Base-by-base conservation (phyloP, 2,329 filamentous ascomycete species). In the Aspergillus unguis region DNA sequence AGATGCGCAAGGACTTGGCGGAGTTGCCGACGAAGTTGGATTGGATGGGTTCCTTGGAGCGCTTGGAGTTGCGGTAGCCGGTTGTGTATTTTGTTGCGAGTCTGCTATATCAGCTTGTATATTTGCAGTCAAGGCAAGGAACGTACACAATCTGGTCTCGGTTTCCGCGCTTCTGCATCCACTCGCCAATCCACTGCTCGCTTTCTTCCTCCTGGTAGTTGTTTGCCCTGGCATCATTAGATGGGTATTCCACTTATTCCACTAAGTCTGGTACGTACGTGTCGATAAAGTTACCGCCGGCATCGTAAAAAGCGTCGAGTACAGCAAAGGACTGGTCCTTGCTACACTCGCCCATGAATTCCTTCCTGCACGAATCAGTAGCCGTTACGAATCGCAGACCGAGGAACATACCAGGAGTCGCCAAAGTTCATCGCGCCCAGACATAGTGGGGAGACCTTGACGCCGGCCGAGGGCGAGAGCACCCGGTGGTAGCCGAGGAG, bases 401-500 rank as follows among this genome's bases (percentile, higher is more conserved):
- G 17, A 5, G 31, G 10, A 9, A 6, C 53, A 2, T 54, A 66
- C 78, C 78, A 80, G 4, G 74, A 71, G 37, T 78, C 71, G 17
- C 79, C 80, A 58, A 82, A 80, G 62, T 77, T 81, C 79, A 81
- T 81, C 0, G 74, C 73, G 17, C 79, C 80, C 0, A 82, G 69
- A 50, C 78, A 81, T 63, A 82, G 64, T 31, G 80, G 79, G 27
- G 75, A 79, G 11, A 82, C 80, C 44, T 77, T 74, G 9, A 82
- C 71, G 25, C 74, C 77, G 0, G 79, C 80, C 0, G 72, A 73
- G 6, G 79, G 76, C 2, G 79, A 73, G 6, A 83, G 72, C 10
- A 80, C 68, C 23, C 79, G 74, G 62, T 82, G 79, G 60, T 75
- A 77, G 43, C 78, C 80, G 41, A 83, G 72, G 6, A 74, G 66